Evolutionary conservation across 192 early-diverging fungal genomes (phyloP).

Genomic region (Umbelopsis vinacea): DNA sequence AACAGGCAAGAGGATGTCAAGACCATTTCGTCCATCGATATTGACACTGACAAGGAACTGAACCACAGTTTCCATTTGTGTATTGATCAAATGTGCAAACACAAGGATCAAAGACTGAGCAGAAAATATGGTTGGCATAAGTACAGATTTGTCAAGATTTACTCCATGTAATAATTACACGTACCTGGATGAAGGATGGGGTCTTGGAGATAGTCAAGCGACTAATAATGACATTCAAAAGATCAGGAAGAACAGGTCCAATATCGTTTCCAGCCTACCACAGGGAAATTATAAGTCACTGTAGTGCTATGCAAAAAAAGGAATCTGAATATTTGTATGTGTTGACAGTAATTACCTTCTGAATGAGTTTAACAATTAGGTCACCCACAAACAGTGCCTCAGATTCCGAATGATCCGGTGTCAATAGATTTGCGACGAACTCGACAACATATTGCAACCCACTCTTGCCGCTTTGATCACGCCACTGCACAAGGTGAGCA

Average conservation of each 20-base stretch:
- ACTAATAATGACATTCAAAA: slow-evolving; percentile 77
- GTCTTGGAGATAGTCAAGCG: slow-evolving; percentile 75
- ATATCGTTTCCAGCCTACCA: slow-evolving; percentile 61
- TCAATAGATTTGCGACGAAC: slow-evolving; percentile 79
- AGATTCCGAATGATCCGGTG: slow-evolving; percentile 77
- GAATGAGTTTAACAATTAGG: slow-evolving; percentile 82
- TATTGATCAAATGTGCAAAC: slow-evolving; percentile 83
- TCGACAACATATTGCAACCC: slow-evolving; percentile 85
- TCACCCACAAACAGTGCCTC: slow-evolving; percentile 90
- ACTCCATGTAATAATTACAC: background rate
- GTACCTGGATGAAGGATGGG: slow-evolving; percentile 79
- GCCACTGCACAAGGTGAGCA: slow-evolving; percentile 73
- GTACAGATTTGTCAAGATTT: background rate
- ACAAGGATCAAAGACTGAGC: slow-evolving; percentile 78
- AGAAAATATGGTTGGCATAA: background rate
- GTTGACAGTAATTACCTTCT: slow-evolving; percentile 57
- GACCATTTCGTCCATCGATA: slow-evolving; percentile 67
- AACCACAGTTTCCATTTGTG: slow-evolving; percentile 70
- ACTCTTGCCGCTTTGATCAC: slow-evolving; percentile 49
- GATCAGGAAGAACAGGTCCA: slow-evolving; percentile 70
- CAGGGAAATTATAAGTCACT: background rate
- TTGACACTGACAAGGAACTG: slow-evolving; percentile 68
- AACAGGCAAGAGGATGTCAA: slow-evolving; percentile 72
- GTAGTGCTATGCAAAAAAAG: background rate
- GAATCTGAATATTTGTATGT: background rate